Conservation (phyloP, 441 rosid species). For the Viola pubescens region DNA sequence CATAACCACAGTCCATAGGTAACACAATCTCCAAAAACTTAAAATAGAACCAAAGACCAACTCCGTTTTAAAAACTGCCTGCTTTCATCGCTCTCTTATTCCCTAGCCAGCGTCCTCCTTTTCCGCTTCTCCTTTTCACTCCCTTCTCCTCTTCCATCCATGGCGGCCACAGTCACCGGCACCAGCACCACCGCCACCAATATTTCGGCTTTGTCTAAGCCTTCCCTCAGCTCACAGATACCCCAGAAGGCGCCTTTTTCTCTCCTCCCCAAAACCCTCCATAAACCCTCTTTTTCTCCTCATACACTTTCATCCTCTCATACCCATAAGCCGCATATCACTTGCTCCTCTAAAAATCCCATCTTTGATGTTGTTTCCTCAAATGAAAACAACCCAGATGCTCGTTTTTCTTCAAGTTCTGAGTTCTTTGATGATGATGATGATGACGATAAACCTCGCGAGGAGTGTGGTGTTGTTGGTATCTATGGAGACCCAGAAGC, state of each 20-base stretch:
- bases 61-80: not conserved
- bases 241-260: conserved; percentile 17
- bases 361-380: conserved; percentile 20
- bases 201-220: conserved; percentile 22
- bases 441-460: conserved; percentile 72
- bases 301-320: conserved; percentile 5
- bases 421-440: conserved; percentile 16
- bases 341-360: conserved; percentile 29
- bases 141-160: not conserved
- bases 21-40: not conserved
- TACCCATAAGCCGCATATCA: conserved; percentile 14
- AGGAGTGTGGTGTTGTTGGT: conserved; percentile 96
- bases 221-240: conserved; percentile 10
- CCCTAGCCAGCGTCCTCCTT: not conserved
- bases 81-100: not conserved
- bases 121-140: not conserved
- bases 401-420: conserved; percentile 6
- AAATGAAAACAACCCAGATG: conserved; percentile 14
- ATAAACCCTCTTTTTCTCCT: conserved; percentile 28
- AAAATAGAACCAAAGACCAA: conserved; percentile 15
- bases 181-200: conserved; percentile 25
- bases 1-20: too few species aligned
- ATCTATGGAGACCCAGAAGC: conserved; percentile 88
- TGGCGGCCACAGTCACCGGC: conserved; percentile 4
- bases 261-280: conserved; percentile 26